phyloP scores from a whole-genome alignment of 345 rosid genomes.

The Abelmoschus esculentus region DNA sequence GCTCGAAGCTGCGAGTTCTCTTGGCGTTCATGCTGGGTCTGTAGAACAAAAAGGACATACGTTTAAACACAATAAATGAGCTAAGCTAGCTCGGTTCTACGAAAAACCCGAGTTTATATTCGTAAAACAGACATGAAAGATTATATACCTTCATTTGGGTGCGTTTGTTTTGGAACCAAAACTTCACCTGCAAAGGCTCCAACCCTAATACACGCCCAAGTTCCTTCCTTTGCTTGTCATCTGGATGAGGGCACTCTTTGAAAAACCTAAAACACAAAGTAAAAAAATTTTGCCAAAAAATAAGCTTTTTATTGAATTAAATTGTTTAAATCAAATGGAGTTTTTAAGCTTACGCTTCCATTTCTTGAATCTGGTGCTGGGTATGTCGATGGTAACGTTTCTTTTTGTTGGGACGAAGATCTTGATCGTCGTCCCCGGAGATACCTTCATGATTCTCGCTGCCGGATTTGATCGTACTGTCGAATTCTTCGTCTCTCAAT shows the following conservation, averaged over 20 bases:
- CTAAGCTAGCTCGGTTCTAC: neutral
- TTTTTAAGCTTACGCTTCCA: slow-evolving; percentile 70
- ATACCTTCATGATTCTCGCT: slow-evolving; percentile 92
- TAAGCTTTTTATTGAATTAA: neutral
- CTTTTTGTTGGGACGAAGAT: slow-evolving; percentile 67
- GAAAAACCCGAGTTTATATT: too few species aligned
- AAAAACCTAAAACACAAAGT: slow-evolving; percentile 34
- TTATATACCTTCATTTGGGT: slow-evolving; percentile 90
- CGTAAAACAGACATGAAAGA: neutral
- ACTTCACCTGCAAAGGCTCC: slow-evolving; percentile 93
- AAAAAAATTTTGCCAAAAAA: neutral
- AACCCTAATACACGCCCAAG: slow-evolving; percentile 78
- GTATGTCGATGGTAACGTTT: slow-evolving; percentile 96
- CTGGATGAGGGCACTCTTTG: slow-evolving; percentile 98
- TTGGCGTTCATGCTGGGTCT: slow-evolving; percentile 91
- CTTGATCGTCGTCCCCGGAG: slow-evolving; percentile 81
- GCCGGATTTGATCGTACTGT: slow-evolving; percentile 71
- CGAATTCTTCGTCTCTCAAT: slow-evolving; percentile 54
- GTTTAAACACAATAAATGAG: neutral
- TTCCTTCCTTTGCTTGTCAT: slow-evolving; percentile 95
- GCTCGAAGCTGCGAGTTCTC: slow-evolving; percentile 72
- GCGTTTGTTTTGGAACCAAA: slow-evolving; percentile 98
- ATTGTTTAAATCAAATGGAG: too few species aligned
- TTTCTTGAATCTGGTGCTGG: slow-evolving; percentile 96
- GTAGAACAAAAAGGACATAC: neutral